Conservation (phyloP, 306 rosid genomes). For the Arachis hypogaea region DNA sequence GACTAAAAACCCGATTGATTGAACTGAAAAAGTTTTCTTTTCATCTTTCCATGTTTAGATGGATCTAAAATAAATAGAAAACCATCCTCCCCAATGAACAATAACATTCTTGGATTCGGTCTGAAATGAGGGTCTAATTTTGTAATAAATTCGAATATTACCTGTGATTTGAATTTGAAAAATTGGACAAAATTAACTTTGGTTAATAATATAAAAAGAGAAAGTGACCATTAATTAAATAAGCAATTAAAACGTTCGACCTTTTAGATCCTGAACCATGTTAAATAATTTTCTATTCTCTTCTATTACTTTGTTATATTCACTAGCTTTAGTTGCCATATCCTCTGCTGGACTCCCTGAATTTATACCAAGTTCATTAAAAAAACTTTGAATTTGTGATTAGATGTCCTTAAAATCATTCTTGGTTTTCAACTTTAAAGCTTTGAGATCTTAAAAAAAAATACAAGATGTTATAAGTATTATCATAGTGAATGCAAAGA, state of each 20-base stretch:
- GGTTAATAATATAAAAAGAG: slow-evolving; percentile 1
- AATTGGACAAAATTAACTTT: slow-evolving; percentile 17
- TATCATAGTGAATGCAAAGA: slow-evolving; percentile 2
- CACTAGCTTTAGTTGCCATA: slow-evolving; percentile 72
- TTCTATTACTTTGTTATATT: slow-evolving; percentile 75
- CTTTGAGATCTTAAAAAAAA: slow-evolving; percentile 68
- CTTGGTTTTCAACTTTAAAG: slow-evolving; percentile 62
- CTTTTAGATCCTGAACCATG: slow-evolving; percentile 91
- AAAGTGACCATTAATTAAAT: background rate
- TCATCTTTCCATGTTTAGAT: slow-evolving; percentile 64
- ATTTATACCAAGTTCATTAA: slow-evolving; percentile 67
- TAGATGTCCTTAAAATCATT: slow-evolving; percentile 68
- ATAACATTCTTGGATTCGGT: slow-evolving; percentile 51
- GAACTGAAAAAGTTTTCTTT: slow-evolving; percentile 70
- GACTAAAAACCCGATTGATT: slow-evolving; percentile 79
- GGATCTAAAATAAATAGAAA: slow-evolving; percentile 77
- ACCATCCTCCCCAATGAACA: slow-evolving; percentile 83
- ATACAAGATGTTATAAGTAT: slow-evolving; percentile 20
- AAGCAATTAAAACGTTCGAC: slow-evolving; percentile 38
- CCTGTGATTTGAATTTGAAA: slow-evolving; percentile 53
- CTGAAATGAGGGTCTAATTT: slow-evolving; percentile 73
- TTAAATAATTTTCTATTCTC: slow-evolving; percentile 84
- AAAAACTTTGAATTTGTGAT: slow-evolving; percentile 61
- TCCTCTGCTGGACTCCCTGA: slow-evolving; percentile 74
- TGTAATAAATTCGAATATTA: slow-evolving; percentile 88